A percentile compares a stretch with the other conserved stretches of the same genome.
Evolutionary conservation across 2,329 filamentous ascomycete species (phyloP).

Genomic region (Pestalotiopsis sp.): DNA sequence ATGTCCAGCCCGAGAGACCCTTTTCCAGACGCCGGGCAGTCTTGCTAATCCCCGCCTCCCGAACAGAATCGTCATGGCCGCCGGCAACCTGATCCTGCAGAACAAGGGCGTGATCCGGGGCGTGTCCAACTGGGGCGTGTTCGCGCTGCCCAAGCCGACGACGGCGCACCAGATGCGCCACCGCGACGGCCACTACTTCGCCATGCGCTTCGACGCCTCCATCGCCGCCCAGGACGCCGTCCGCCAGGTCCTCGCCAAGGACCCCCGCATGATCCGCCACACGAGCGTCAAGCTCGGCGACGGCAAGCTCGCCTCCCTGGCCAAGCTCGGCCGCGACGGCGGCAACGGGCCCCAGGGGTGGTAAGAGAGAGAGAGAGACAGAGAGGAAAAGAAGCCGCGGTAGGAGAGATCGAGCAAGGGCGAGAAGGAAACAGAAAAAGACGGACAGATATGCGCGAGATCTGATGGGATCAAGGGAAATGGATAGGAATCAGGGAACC

Average conservation of each 20-base stretch:
- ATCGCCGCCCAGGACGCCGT: conserved; percentile 73
- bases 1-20: no score
- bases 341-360: neutral
- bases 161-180: conserved; percentile 82
- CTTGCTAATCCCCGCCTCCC: neutral
- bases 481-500: no score
- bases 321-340: conserved; percentile 43
- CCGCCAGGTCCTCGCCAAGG: conserved; percentile 73
- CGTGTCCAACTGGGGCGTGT: conserved; percentile 93
- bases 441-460: neutral
- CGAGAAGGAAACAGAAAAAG: neutral
- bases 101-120: conserved; percentile 88
- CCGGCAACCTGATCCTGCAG: conserved; percentile 79
- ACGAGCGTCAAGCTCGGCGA: conserved; percentile 83
- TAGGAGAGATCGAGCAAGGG: neutral
- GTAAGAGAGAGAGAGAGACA: neutral
- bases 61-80: conserved; percentile 79
- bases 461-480: no score
- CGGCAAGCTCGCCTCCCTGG: conserved; percentile 52
- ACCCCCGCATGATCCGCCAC: conserved; percentile 88
- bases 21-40: no score
- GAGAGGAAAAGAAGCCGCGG: neutral
- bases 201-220: conserved; percentile 91
- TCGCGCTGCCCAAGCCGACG: conserved; percentile 77
- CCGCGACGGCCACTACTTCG: conserved; percentile 90